Evolutionary conservation across 345 rosid genomes (phyloP).

Genomic region (sweet orange (Citrus sinensis)): DNA sequence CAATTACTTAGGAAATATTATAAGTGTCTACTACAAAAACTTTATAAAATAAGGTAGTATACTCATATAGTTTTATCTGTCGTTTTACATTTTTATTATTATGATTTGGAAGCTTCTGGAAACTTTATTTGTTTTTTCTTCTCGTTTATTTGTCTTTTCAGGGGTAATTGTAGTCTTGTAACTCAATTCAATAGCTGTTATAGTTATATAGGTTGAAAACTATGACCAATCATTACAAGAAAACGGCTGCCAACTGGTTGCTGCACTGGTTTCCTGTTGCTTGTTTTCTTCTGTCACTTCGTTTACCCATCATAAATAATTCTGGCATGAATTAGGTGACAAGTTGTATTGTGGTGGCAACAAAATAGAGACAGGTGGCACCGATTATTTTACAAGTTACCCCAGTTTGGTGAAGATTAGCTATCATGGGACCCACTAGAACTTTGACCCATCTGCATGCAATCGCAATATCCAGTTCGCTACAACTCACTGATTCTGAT

Average conservation of each 20-base stretch:
- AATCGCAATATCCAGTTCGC: background rate
- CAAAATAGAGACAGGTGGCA: background rate
- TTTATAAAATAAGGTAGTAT: background rate
- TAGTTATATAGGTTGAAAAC: background rate
- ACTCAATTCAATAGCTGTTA: background rate
- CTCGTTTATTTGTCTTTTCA: background rate
- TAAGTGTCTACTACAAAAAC: no score
- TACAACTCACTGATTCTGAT: background rate
- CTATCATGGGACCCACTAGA: background rate
- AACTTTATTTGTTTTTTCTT: background rate
- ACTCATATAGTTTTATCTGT: no score
- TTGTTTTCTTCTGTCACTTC: background rate
- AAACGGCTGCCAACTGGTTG: background rate
- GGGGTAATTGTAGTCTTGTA: background rate
- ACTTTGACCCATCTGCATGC: background rate
- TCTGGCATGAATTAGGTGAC: slow-evolving; percentile 8
- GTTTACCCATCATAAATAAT: background rate
- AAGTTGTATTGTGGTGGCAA: slow-evolving; percentile 3
- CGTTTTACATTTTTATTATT: no score
- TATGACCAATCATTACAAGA: background rate
- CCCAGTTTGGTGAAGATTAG: background rate
- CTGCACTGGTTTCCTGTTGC: background rate
- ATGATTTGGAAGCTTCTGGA: background rate
- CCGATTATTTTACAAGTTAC: background rate
- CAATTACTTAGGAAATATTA: no score